phyloP scores from a whole-genome alignment of 306 rosid species.

The Casuarina glauca region DNA sequence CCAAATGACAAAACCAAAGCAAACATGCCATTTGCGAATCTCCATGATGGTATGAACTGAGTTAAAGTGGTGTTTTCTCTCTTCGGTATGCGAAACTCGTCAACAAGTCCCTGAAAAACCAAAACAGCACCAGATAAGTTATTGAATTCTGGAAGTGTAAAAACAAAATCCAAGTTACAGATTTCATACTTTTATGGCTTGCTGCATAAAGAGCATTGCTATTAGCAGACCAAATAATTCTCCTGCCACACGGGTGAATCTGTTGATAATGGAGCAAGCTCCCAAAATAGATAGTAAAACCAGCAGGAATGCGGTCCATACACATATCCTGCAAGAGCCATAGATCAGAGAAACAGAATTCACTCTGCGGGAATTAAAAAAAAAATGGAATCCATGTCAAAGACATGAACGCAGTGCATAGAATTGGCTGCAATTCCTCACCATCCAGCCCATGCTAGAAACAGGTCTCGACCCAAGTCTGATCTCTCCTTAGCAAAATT shows the following conservation, averaged over 20 bases:
- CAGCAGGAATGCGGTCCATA: slow-evolving; percentile 83
- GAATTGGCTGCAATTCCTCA: slow-evolving; percentile 21
- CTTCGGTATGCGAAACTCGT: slow-evolving; percentile 75
- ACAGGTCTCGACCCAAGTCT: slow-evolving; percentile 68
- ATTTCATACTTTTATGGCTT: slow-evolving; percentile 74
- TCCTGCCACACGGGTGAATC: slow-evolving; percentile 94
- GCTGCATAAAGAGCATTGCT: slow-evolving; percentile 99
- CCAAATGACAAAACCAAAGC: slow-evolving; percentile 97
- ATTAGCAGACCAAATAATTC: slow-evolving; percentile 92
- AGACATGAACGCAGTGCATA: background rate
- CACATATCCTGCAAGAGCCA: slow-evolving; percentile 77
- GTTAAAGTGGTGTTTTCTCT: slow-evolving; percentile 48
- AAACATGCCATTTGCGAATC: slow-evolving; percentile 97
- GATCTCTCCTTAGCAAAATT: slow-evolving; percentile 82
- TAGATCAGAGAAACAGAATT: background rate
- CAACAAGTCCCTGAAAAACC: slow-evolving; percentile 69
- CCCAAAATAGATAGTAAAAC: slow-evolving; percentile 81
- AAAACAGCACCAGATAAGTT: background rate
- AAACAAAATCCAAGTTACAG: slow-evolving; percentile 1
- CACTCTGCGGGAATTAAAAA: background rate
- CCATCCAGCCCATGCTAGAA: slow-evolving; percentile 96
- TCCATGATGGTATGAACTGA: slow-evolving; percentile 80
- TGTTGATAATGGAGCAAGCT: slow-evolving; percentile 92
- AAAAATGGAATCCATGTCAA: too few relatives aligned
- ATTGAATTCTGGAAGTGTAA: background rate